A percentile compares a stretch with the other conserved stretches of the same genome.
These are phyloP conservation scores for Phaeoacremonium minimum DNA, from an alignment of 2,329 filamentous ascomycete species.

Conservation along the genomic window DNA sequence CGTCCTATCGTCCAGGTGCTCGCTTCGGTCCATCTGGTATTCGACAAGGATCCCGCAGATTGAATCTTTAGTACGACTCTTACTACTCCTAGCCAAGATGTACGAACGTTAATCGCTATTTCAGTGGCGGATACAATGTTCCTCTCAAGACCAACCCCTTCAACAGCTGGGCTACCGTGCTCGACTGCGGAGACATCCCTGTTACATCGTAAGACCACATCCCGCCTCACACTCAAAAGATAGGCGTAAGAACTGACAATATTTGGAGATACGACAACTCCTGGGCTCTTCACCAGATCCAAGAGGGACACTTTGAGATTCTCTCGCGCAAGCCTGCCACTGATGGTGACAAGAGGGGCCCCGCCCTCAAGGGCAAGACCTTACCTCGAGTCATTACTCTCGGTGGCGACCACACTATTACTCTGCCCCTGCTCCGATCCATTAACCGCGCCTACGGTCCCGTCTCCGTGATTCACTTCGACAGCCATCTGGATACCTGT, in stretches of 20 bases:
- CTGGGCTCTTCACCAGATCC: slow-evolving; percentile 15
- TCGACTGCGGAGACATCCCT: slow-evolving; percentile 15
- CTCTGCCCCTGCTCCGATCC: slow-evolving; percentile 18
- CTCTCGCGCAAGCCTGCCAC: slow-evolving; percentile 1
- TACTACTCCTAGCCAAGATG: no score
- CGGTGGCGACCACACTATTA: slow-evolving; percentile 24
- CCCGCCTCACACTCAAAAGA: background rate
- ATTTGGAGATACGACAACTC: slow-evolving; percentile 38
- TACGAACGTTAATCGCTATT: slow-evolving; percentile 9
- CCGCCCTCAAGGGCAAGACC: slow-evolving; percentile 68
- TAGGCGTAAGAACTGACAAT: slow-evolving; percentile 4
- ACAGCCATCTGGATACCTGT: slow-evolving; percentile 28
- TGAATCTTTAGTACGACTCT: slow-evolving; percentile 3
- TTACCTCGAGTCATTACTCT: slow-evolving; percentile 30
- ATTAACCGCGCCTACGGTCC: slow-evolving; percentile 21
- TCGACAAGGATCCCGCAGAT: slow-evolving; percentile 5
- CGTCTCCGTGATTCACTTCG: slow-evolving; percentile 23
- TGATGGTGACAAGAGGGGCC: slow-evolving; percentile 42
- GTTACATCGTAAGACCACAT: slow-evolving; percentile 29
- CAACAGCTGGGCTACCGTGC: slow-evolving; percentile 60
- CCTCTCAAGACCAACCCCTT: slow-evolving; percentile 44
- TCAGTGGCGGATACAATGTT: slow-evolving; percentile 1
- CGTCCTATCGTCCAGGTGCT: slow-evolving; percentile 7
- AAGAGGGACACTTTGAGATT: slow-evolving; percentile 3
- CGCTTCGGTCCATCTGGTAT: slow-evolving; percentile 8